Percentiles rank a stretch among this genome's conserved stretches.
phyloP scores from a whole-genome alignment of 75 land plant genomes.

The Cupressus sempervirens region DNA sequence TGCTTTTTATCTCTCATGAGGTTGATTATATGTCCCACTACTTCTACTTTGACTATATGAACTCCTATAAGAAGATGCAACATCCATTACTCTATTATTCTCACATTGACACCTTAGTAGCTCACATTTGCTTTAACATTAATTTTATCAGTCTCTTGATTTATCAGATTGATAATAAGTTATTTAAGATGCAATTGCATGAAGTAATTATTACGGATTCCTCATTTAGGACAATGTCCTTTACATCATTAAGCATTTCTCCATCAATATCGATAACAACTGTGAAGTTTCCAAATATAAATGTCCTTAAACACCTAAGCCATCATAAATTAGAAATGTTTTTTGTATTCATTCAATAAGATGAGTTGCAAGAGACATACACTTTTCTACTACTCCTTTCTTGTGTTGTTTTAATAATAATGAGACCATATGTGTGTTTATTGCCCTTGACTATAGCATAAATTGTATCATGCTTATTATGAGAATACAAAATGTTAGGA shows the following conservation, averaged over 20 bases:
- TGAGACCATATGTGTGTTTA: conserved; percentile 55
- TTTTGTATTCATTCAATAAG: conserved; percentile 61
- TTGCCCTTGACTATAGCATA: conserved; percentile 68
- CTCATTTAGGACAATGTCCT: conserved; percentile 49
- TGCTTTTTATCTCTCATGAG: no score
- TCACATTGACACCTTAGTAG: conserved; percentile 50
- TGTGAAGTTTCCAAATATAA: conserved; percentile 62
- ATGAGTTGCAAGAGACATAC: conserved; percentile 67
- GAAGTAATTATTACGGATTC: conserved; percentile 74
- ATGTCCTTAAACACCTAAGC: conserved; percentile 51
- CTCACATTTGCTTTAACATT: conserved; percentile 96
- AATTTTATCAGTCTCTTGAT: conserved; percentile 82
- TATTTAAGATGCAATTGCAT: conserved; percentile 70
- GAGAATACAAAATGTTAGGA: conserved; percentile 26
- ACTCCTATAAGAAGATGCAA: no score
- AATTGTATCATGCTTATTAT: conserved; percentile 49
- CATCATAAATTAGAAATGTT: conserved; percentile 86
- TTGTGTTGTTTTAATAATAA: conserved; percentile 71
- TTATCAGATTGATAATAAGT: conserved; percentile 52
- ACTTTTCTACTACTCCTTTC: conserved; percentile 81
- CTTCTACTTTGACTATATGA: no score
- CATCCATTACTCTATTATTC: no score
- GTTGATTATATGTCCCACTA: no score
- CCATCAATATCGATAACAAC: conserved; percentile 66
- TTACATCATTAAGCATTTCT: conserved; percentile 76